Conservation (phyloP, 768 basidiomycete species). For the Suillus bovinus region DNA sequence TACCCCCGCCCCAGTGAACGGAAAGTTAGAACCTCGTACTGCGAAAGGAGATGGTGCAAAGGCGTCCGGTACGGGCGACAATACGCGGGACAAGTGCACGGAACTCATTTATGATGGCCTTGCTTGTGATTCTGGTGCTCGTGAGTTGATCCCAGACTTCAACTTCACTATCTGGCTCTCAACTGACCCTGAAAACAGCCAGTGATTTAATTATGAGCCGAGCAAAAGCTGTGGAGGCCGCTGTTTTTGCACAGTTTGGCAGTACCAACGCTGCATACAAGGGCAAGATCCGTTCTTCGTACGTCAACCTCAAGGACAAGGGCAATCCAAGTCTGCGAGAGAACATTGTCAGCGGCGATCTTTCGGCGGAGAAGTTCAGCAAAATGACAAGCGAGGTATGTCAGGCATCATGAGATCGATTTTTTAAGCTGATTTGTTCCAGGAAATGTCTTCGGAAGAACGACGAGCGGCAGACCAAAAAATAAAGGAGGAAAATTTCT, state of each 20-base stretch:
- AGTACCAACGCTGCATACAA: slow-evolving; percentile 57
- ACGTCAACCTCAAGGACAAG: slow-evolving; percentile 94
- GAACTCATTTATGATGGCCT: slow-evolving; percentile 93
- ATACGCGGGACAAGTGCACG: slow-evolving; percentile 82
- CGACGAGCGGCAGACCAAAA: slow-evolving; percentile 80
- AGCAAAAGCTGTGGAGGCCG: slow-evolving; percentile 71
- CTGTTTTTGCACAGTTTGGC: slow-evolving; percentile 49
- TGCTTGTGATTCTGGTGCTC: slow-evolving; percentile 80
- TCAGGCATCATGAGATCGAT: not conserved
- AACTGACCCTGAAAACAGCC: slow-evolving; percentile 42
- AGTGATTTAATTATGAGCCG: slow-evolving; percentile 65
- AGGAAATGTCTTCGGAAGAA: slow-evolving; percentile 98
- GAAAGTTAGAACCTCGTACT: slow-evolving; percentile 46
- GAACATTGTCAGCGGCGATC: slow-evolving; percentile 80
- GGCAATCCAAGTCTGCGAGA: slow-evolving; percentile 86
- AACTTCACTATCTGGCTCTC: slow-evolving; percentile 4
- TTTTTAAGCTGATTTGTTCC: not conserved
- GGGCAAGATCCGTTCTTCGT: slow-evolving; percentile 82
- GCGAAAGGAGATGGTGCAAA: slow-evolving; percentile 73
- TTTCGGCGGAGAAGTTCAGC: slow-evolving; percentile 67
- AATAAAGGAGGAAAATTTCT: slow-evolving; percentile 83
- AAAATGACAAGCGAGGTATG: slow-evolving; percentile 79
- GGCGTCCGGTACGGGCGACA: slow-evolving; percentile 58
- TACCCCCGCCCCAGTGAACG: slow-evolving; percentile 31
- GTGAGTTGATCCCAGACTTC: slow-evolving; percentile 50